Base-by-base conservation (phyloP, 1,139 yeast genomes). In the Yamadazyma conglobata region DNA sequence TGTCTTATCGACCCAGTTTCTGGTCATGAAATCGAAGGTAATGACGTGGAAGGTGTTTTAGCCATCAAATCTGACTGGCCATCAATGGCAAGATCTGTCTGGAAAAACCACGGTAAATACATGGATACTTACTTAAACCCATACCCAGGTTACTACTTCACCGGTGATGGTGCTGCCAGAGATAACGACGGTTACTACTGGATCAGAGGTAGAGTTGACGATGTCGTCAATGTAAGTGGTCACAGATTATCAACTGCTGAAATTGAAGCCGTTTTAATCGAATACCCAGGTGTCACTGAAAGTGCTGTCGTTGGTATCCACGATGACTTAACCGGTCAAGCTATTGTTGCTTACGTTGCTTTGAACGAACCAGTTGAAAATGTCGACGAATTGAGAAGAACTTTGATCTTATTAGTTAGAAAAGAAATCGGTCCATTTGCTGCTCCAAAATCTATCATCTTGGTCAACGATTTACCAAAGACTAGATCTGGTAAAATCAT, bases 401-500 rank as follows among this genome's bases (percentile, higher is more conserved):
- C 82, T 50, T 76, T 93, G 48, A 69, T 88, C 37, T 63, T 89
- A 63, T 88, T 82, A 51, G 96, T 91, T 31, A 82, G 98, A 69
- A 81, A 83, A 56, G 87, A 82, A 54, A 91, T 91, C 57, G 98
- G 98, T 34, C 98, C 98, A 34, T 91, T 91, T 64, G 98, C 98
- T 25, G 95, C 97, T 36, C 98, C 98, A 59, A 89, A 89, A 68
- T 71, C 84, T 26, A 89, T 89, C 34, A 77, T 89, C 42, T 69
- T 88, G 41, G 96, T 91, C 34, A 76, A 73, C 37, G 98, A 91
- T 55, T 77, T 91, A 60, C 98, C 98, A 61, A 89, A 88, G 77
- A 91, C 98, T 20, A 79, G 98, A 69, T 87, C 96, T 18, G 98
- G 98, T 52, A 91, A 91, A 76, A 89, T 91, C 59, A 89, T 91